Evolutionary conservation across 139 green algal species (phyloP).

Genomic region (Chlorella vulgaris): DNA sequence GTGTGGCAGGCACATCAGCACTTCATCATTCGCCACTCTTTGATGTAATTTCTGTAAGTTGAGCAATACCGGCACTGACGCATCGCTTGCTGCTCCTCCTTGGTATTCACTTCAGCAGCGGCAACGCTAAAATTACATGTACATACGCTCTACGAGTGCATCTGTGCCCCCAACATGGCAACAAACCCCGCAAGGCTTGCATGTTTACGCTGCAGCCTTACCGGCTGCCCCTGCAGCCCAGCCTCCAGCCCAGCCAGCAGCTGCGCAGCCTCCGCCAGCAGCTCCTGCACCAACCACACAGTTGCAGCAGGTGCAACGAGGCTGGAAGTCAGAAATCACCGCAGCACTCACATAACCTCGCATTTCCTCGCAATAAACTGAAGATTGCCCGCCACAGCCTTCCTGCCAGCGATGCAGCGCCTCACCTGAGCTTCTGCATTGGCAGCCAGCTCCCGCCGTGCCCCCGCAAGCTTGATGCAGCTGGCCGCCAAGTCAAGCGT

Average conservation of each 20-base stretch:
- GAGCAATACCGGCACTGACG: no score
- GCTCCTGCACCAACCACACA: background rate
- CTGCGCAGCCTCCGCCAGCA: background rate
- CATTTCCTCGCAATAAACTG: background rate
- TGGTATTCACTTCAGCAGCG: background rate
- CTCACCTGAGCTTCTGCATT: background rate
- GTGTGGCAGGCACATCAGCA: background rate
- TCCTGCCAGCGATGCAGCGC: background rate
- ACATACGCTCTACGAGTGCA: background rate
- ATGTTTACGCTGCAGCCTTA: conserved; percentile 24
- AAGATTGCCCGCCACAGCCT: no score
- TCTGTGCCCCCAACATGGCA: background rate
- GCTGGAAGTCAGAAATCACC: background rate
- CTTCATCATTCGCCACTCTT: no score
- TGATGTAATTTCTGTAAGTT: no score
- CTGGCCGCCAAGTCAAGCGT: conserved; percentile 40
- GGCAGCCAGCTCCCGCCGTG: background rate
- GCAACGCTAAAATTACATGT: background rate
- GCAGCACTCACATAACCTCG: background rate
- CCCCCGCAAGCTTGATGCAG: conserved; percentile 37
- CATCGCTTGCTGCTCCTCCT: background rate
- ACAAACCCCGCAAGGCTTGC: conserved; percentile 7
- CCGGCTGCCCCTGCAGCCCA: background rate
- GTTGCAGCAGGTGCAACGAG: background rate
- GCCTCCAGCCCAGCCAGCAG: background rate